Conservation (phyloP, 331 rosid species). For the Malus hybrid region DNA sequence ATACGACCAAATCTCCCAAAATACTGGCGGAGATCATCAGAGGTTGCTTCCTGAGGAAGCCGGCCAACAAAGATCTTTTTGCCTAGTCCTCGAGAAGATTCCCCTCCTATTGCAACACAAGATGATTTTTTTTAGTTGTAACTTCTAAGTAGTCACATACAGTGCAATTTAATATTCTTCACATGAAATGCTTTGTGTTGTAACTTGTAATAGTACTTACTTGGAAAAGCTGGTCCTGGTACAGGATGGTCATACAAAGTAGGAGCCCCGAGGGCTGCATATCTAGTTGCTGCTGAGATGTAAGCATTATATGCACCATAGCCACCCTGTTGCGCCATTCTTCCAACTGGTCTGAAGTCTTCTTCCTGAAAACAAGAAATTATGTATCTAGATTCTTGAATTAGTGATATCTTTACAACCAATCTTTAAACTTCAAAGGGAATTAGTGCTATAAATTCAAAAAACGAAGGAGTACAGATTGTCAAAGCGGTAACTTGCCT, state of each 20-base stretch:
- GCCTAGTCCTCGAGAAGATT: constrained; percentile 59
- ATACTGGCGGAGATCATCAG: constrained; percentile 85
- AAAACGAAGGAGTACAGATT: not conserved
- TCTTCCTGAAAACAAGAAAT: constrained; percentile 66
- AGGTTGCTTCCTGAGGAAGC: constrained; percentile 87
- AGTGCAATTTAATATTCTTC: too few species aligned
- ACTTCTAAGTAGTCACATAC: too few species aligned
- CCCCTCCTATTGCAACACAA: constrained; percentile 59
- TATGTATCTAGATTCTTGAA: not conserved
- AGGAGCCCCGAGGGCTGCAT: constrained; percentile 96
- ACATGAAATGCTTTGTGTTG: not conserved
- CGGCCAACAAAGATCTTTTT: constrained; percentile 85
- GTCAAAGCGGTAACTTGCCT: constrained; percentile 48
- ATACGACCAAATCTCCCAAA: constrained; percentile 94
- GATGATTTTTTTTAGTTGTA: too few species aligned
- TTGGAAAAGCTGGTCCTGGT: constrained; percentile 56
- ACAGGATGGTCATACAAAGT: constrained; percentile 85
- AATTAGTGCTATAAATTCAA: not conserved
- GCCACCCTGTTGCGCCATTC: constrained; percentile 65
- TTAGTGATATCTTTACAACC: not conserved
- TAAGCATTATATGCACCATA: constrained; percentile 96
- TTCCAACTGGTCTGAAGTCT: constrained; percentile 71
- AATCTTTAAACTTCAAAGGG: not conserved
- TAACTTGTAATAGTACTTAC: constrained; percentile 41
- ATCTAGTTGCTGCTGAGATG: constrained; percentile 91